Conservation (phyloP, 2,329 filamentous ascomycete genomes). For the Xylariomycetidae sp. region DNA sequence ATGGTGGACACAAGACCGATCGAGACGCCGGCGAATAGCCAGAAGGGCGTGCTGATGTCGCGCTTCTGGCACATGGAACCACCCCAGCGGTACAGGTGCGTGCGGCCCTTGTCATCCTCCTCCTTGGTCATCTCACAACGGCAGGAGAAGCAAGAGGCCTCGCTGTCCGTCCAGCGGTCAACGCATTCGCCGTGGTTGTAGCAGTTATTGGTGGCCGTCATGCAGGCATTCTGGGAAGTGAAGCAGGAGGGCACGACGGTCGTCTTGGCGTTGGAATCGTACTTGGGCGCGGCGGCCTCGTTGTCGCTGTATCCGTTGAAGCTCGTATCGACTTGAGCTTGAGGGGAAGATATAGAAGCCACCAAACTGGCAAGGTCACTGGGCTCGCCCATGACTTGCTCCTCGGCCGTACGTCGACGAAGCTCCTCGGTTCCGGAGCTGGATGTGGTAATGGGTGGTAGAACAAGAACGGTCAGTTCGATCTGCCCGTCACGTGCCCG, state of each 20-base stretch:
- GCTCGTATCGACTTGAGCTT: constrained; percentile 13
- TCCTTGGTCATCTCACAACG: constrained; percentile 58
- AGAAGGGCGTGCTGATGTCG: constrained; percentile 84
- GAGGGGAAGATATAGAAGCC: no score
- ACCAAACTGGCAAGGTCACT: constrained; percentile 10
- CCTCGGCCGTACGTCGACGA: constrained; percentile 40
- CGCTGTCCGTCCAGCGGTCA: constrained; percentile 51
- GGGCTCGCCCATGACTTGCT: constrained; percentile 36
- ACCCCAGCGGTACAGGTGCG: constrained; percentile 63
- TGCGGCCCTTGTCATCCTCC: constrained; percentile 37
- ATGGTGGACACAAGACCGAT: constrained; percentile 64
- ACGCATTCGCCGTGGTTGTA: constrained; percentile 74
- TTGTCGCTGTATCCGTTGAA: no score
- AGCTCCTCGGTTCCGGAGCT: constrained; percentile 29
- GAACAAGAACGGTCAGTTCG: constrained; percentile 50
- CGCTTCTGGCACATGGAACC: constrained; percentile 85
- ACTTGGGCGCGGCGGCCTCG: no score
- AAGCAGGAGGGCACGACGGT: constrained; percentile 65
- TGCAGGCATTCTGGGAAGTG: constrained; percentile 60
- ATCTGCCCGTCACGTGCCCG: constrained; percentile 44
- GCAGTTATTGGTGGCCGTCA: constrained; percentile 67
- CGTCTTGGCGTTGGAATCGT: no score
- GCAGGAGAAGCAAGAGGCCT: constrained; percentile 77
- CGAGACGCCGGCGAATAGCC: constrained; percentile 72
- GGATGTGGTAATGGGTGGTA: constrained; percentile 37